phyloP scores from a whole-genome alignment of 2,329 filamentous ascomycete species.

The Trichoderma afroharzianum region DNA sequence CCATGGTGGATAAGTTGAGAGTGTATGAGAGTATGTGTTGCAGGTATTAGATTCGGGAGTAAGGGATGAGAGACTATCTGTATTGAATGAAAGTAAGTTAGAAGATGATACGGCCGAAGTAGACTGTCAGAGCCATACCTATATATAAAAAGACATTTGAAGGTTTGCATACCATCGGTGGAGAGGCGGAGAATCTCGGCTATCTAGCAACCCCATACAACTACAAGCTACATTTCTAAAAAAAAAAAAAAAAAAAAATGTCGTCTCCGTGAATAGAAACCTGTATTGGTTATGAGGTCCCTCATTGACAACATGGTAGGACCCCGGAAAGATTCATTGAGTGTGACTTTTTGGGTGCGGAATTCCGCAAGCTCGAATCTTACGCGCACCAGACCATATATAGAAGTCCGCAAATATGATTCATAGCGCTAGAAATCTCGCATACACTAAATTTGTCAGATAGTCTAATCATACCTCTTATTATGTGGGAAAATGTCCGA shows the following conservation, averaged over 20 bases:
- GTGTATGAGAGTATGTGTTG: not conserved
- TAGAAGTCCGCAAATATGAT: too few relatives aligned
- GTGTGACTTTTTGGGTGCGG: not conserved
- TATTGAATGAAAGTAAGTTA: not conserved
- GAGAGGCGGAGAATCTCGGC: not conserved
- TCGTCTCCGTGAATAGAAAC: rapidly evolving
- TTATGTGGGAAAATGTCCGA: not conserved
- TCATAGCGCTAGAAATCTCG: not conserved
- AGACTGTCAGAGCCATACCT: not conserved
- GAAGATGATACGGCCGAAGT: not conserved
- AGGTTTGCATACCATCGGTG: not conserved
- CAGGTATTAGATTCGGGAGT: not conserved
- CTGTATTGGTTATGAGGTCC: not conserved
- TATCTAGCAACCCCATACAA: not conserved
- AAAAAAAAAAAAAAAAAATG: too few relatives aligned
- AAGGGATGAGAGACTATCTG: not conserved
- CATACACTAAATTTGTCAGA: not conserved
- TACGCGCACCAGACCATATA: not conserved
- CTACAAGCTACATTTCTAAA: not conserved
- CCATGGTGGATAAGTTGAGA: not conserved
- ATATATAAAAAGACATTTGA: not conserved
- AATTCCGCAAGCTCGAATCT: not conserved
- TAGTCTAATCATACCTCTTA: not conserved
- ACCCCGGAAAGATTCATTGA: not conserved
- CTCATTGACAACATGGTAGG: not conserved